Evolutionary conservation across 2,329 filamentous ascomycete species (phyloP).

Genomic region (Botrytis tulipae): DNA sequence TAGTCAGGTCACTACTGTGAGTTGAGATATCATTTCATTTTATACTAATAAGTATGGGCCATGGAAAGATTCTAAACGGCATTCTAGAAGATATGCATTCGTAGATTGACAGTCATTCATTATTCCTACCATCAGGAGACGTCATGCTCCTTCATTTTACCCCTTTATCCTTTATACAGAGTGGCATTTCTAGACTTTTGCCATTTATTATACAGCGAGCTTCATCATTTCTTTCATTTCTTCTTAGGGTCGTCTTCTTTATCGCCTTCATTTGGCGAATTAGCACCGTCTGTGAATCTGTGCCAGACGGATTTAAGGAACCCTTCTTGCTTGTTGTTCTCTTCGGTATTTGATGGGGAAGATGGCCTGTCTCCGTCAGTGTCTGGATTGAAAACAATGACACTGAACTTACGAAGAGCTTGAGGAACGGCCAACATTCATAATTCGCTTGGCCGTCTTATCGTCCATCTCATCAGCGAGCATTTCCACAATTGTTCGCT

Average conservation of each 20-base stretch:
- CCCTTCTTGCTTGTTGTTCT: conserved; percentile 74
- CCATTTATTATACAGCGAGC: conserved; percentile 16
- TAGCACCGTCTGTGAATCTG: conserved; percentile 67
- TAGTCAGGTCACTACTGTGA: conserved; percentile 9
- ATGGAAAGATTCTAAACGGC: conserved; percentile 11
- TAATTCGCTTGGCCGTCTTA: conserved; percentile 85
- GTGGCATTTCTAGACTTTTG: background rate
- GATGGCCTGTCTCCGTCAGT: conserved; percentile 24
- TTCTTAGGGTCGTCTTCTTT: conserved; percentile 23
- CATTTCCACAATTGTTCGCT: conserved; percentile 91
- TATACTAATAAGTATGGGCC: conserved; percentile 14
- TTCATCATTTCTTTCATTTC: conserved; percentile 10
- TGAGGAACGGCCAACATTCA: conserved; percentile 68
- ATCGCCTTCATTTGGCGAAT: conserved; percentile 15
- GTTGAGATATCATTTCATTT: conserved; percentile 21
- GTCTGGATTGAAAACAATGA: conserved; percentile 19
- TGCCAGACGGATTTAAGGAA: conserved; percentile 95
- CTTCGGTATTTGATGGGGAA: conserved; percentile 26
- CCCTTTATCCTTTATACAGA: conserved; percentile 13
- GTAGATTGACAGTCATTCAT: conserved; percentile 13
- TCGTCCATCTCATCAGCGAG: conserved; percentile 95
- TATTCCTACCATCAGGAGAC: conserved; percentile 15
- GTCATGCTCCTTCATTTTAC: conserved; percentile 12
- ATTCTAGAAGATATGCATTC: background rate
- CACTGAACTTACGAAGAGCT: conserved; percentile 48